Conservation (phyloP, 169 alveolate genomes). For the Plasmodium inui region DNA sequence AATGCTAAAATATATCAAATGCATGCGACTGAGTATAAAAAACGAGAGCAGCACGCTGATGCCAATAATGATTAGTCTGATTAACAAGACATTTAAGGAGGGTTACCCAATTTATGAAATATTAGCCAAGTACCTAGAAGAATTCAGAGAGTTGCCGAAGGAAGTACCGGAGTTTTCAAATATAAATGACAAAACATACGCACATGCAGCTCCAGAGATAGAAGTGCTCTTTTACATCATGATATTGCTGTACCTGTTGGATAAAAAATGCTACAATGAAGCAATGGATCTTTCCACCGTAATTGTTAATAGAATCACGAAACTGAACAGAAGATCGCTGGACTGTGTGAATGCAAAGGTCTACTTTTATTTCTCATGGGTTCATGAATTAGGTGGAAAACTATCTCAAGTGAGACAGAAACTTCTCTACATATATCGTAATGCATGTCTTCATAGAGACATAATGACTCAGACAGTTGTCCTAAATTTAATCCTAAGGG, state of each 20-base stretch:
- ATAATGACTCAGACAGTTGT: conserved; percentile 93
- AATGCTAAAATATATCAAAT: conserved; percentile 62
- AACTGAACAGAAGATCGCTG: conserved; percentile 82
- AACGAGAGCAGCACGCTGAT: conserved; percentile 22
- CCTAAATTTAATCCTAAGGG: conserved; percentile 91
- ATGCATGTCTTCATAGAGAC: conserved; percentile 90
- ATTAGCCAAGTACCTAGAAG: conserved; percentile 33
- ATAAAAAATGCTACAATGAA: conserved; percentile 51
- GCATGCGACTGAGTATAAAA: conserved; percentile 37
- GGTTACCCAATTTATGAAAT: conserved; percentile 42
- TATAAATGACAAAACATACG: conserved; percentile 49
- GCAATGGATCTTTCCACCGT: conserved; percentile 80
- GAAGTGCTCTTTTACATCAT: conserved; percentile 52
- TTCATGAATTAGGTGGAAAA: conserved; percentile 89
- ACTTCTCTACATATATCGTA: conserved; percentile 85
- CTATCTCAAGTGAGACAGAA: conserved; percentile 82
- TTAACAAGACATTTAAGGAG: conserved; percentile 44
- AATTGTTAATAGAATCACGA: conserved; percentile 78
- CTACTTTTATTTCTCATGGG: conserved; percentile 88
- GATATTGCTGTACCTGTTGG: conserved; percentile 25
- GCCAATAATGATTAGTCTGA: conserved; percentile 25
- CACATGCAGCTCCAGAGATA: conserved; percentile 25
- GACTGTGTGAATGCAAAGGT: conserved; percentile 88
- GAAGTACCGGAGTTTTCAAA: conserved; percentile 5
- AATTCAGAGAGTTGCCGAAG: not conserved